Percentiles rank a stretch among this genome's conserved stretches.
Evolutionary conservation across 108 stramenopile species (phyloP).

Genomic region (Cyclotella kingstonii): DNA sequence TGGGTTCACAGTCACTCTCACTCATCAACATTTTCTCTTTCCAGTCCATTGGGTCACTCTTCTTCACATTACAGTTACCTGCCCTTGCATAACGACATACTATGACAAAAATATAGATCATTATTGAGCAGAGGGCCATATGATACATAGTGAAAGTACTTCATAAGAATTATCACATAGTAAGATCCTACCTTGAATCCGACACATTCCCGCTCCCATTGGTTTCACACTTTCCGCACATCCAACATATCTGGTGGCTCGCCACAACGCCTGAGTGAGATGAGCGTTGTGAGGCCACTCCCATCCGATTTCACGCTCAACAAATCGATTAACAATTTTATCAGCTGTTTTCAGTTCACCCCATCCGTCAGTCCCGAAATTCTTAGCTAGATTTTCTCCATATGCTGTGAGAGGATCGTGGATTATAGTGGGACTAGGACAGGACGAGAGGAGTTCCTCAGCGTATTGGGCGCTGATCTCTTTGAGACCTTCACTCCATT

Average conservation of each 20-base stretch:
- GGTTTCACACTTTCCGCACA: conserved; percentile 18
- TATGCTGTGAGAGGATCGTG: conserved; percentile 14
- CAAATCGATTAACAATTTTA: conserved; percentile 18
- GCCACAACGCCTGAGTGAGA: conserved; percentile 27
- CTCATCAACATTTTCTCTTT: conserved; percentile 8
- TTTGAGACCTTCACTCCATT: conserved; percentile 18
- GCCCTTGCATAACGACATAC: conserved; percentile 28
- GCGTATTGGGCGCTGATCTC: conserved; percentile 6
- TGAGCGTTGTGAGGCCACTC: conserved; percentile 22
- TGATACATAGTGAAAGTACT: too few species aligned
- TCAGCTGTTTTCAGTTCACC: conserved; percentile 23
- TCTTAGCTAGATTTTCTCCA: conserved; percentile 32
- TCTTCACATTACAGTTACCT: conserved; percentile 30
- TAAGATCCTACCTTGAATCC: too few species aligned
- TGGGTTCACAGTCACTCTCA: conserved; percentile 10
- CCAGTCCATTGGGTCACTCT: background rate
- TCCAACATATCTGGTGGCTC: conserved; percentile 26
- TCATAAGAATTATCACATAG: too few species aligned
- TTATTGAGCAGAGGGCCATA: too few species aligned
- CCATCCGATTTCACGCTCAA: conserved; percentile 18
- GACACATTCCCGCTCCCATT: conserved; percentile 7
- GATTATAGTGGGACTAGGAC: conserved; percentile 3
- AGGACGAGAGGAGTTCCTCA: conserved; percentile 7
- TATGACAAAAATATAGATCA: too few species aligned
- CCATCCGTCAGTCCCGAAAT: conserved; percentile 8